A percentile compares a stretch with the other conserved stretches of the same genome.
Conservation (phyloP, 306 rosid genomes). For the Malus fusca region DNA sequence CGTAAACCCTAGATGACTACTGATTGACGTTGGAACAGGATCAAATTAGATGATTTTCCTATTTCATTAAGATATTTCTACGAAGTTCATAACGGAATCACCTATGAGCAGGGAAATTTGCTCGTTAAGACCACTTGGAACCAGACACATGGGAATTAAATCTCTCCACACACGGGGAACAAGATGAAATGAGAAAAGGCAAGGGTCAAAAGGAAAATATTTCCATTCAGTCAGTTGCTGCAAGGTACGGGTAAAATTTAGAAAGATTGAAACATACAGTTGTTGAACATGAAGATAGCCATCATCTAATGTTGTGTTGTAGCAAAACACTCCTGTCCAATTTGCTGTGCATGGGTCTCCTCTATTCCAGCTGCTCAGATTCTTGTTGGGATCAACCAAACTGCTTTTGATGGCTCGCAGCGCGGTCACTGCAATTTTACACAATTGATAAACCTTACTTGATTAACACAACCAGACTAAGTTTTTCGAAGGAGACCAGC, state of each 20-base stretch:
- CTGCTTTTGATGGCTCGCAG: conserved; percentile 44
- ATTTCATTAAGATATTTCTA: background rate
- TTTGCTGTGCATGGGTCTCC: conserved; percentile 74
- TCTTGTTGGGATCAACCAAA: conserved; percentile 61
- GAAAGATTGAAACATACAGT: conserved; percentile 47
- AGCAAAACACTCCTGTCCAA: conserved; percentile 84
- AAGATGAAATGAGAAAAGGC: background rate
- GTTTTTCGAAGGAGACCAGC: background rate
- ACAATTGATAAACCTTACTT: conserved; percentile 15
- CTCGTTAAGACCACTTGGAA: background rate
- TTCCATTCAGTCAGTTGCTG: background rate
- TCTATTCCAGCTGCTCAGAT: conserved; percentile 64
- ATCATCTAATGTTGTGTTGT: conserved; percentile 38
- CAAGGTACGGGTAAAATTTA: conserved; percentile 11
- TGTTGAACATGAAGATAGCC: conserved; percentile 66
- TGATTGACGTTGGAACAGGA: conserved; percentile 2
- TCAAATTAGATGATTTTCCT: background rate
- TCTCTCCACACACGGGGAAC: background rate
- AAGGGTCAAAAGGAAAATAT: background rate
- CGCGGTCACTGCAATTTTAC: conserved; percentile 59
- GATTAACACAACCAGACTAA: background rate
- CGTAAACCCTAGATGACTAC: background rate
- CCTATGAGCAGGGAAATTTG: background rate
- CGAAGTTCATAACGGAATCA: background rate
- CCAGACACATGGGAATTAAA: background rate